Evolutionary conservation across 805 yeast genomes (phyloP).

Genomic region (Candida odintsovae): DNA sequence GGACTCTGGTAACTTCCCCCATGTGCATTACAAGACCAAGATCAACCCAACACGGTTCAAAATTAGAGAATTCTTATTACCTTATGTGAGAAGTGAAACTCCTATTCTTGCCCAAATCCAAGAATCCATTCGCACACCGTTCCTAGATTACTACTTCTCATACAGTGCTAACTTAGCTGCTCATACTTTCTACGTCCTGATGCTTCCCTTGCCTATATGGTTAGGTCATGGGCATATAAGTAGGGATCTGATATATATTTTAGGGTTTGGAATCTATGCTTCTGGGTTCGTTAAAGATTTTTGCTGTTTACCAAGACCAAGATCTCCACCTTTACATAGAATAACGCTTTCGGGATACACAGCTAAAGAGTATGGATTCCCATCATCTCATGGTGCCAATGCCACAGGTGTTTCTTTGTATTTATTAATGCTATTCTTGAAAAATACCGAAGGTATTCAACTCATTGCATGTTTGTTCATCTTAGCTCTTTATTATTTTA

Average conservation of each 20-base stretch:
- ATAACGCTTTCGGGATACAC: constrained; percentile 90
- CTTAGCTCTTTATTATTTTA: constrained; percentile 44
- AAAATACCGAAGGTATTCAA: constrained; percentile 2
- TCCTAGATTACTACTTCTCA: constrained; percentile 71
- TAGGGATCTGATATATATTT: constrained; percentile 66
- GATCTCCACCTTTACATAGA: constrained; percentile 86
- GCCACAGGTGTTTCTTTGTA: constrained; percentile 77
- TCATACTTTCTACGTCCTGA: constrained; percentile 87
- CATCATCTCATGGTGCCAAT: constrained; percentile 91
- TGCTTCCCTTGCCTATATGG: constrained; percentile 85
- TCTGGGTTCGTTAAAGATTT: constrained; percentile 79
- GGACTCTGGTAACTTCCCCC: constrained; percentile 75
- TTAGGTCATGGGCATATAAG: constrained; percentile 54
- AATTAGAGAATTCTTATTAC: constrained; percentile 48
- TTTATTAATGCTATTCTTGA: constrained; percentile 25
- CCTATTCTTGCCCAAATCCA: constrained; percentile 55
- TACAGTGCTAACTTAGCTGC: constrained; percentile 87
- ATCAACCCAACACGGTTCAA: constrained; percentile 51
- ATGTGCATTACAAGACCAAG: constrained; percentile 55
- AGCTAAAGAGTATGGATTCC: constrained; percentile 90
- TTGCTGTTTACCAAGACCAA: constrained; percentile 87
- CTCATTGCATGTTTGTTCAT: constrained; percentile 15
- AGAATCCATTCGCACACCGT: constrained; percentile 36
- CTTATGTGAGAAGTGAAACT: constrained; percentile 61
- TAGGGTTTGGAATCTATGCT: constrained; percentile 51